Evolutionary conservation across 768 basidiomycete species (phyloP), one percentile per base, ranked within the genome.

Genomic region (Paxillus ammoniavirescens): DNA sequence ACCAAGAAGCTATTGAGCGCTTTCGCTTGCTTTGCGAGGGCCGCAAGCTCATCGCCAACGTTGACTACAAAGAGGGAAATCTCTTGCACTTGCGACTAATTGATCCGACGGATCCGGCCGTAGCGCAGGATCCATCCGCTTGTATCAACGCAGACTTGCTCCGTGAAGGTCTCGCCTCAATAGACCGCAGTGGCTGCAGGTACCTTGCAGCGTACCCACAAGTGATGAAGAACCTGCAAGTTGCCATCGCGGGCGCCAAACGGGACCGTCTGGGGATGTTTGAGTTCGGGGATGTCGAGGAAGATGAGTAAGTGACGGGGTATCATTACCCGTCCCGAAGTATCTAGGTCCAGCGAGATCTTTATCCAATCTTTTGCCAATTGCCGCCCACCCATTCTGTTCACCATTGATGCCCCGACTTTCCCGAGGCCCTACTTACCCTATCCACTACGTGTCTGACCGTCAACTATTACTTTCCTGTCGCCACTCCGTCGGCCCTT

Each of bases 11-110:
- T 4, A 67, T 93, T 45, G 87, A 91, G 47, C 86, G 91, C 47
- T 98, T 98, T 85, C 83, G 87, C 23, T 70, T 79, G 14, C 75
- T 94, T 17, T 91, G 89, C 60, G 93, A 94, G 72, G 93, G 92
- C n/a, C 87, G 93, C 49, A 94, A 94, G 65, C 79, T 98, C n/a
- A 76, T 98, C 46, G 97, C 94, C n/a, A 98, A 95, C 72, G 76
- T 94, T 53, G 97, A 99, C 69, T 81, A 87, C 64, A 85, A 77
- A 63, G 96, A 97, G 63, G 87, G 89, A 23, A 60, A 78, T 18
- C 63, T 86, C 1, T 75, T 95, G 28, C 93, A 97, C 70, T 82
- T 99, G 50, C 89, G 96, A 45, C 82, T 99, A 35, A 96, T 97
- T 56, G 95, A 98, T 66, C 91, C 96, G 1, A 68, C 77, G 23